Evolutionary conservation across 192 early-diverging fungal species (phyloP).

Genomic region (Oehlia diaphana): DNA sequence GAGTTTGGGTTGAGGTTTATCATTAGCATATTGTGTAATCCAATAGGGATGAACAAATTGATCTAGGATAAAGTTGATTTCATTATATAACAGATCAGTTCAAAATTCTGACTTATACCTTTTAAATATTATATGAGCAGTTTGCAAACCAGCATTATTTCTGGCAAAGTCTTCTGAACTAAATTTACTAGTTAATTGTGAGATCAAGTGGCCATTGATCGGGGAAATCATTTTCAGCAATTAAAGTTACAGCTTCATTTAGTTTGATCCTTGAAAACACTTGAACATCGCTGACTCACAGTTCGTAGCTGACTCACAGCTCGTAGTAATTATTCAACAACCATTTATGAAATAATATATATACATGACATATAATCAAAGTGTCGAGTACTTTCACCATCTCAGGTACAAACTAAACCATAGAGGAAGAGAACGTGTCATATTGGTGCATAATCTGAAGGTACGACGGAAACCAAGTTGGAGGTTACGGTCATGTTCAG

Average conservation of each 20-base stretch:
- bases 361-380: too few relatives aligned
- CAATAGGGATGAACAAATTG: constrained; percentile 83
- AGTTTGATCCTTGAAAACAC: too few relatives aligned
- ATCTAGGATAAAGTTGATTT: constrained; percentile 91
- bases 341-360: too few relatives aligned
- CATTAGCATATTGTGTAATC: constrained; percentile 66
- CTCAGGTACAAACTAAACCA: too few relatives aligned
- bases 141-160: constrained; percentile 91
- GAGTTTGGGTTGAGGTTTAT: constrained; percentile 59
- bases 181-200: constrained; percentile 75
- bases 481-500: too few relatives aligned
- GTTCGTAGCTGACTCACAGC: too few relatives aligned
- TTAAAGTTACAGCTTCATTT: constrained; percentile 89
- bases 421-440: too few relatives aligned
- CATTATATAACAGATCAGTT: constrained; percentile 75
- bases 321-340: too few relatives aligned
- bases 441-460: too few relatives aligned
- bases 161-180: constrained; percentile 73
- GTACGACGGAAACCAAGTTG: too few relatives aligned
- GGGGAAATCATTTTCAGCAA: constrained; percentile 93
- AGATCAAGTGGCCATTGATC: constrained; percentile 83
- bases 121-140: constrained; percentile 94
- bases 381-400: too few relatives aligned
- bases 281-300: too few relatives aligned
- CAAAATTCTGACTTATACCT: constrained; percentile 87